These are phyloP conservation scores for Tricholoma bakamatsutake DNA, from an alignment of 768 basidiomycete species.

Conservation along the genomic window DNA sequence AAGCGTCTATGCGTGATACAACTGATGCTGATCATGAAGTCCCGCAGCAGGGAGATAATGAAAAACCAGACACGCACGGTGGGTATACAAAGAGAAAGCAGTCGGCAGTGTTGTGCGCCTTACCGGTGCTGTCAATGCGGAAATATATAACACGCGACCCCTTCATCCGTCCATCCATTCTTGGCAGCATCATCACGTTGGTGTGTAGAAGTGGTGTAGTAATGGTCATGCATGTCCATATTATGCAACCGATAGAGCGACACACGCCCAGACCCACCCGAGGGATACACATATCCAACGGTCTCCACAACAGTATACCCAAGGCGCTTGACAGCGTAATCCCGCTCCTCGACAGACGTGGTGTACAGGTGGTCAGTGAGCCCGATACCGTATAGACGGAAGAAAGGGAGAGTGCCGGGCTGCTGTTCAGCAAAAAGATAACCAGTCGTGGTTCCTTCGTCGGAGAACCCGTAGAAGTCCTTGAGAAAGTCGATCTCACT, in stretches of 20 bases:
- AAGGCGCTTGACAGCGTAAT: conserved; percentile 13
- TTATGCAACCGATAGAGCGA: conserved; percentile 17
- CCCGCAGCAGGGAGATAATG: not conserved
- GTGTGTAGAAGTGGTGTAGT: conserved; percentile 15
- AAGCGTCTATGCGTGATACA: too few species aligned
- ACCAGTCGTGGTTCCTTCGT: conserved; percentile 18
- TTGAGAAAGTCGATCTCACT: conserved; percentile 14
- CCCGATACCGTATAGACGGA: conserved; percentile 15
- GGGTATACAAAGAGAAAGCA: not conserved
- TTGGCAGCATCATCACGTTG: conserved; percentile 18
- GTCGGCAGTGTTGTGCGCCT: not conserved
- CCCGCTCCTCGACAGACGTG: conserved; percentile 10
- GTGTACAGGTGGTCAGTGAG: conserved; percentile 17
- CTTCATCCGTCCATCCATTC: conserved; percentile 18
- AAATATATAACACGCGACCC: conserved; percentile 12
- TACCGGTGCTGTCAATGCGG: not conserved
- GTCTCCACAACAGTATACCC: conserved; percentile 18
- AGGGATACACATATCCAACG: conserved; percentile 14
- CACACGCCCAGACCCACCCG: conserved; percentile 10
- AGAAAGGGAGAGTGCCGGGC: conserved; percentile 15
- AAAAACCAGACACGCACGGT: not conserved
- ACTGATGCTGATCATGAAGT: not conserved
- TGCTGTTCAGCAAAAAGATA: conserved; percentile 11
- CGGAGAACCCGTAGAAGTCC: conserved; percentile 16
- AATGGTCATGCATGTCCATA: conserved; percentile 13